Evolutionary conservation across 1,284 basidiomycete genomes (phyloP), one percentile per base, ranked within the genome.

Genomic region (Tilletiopsis washingtonensis): DNA sequence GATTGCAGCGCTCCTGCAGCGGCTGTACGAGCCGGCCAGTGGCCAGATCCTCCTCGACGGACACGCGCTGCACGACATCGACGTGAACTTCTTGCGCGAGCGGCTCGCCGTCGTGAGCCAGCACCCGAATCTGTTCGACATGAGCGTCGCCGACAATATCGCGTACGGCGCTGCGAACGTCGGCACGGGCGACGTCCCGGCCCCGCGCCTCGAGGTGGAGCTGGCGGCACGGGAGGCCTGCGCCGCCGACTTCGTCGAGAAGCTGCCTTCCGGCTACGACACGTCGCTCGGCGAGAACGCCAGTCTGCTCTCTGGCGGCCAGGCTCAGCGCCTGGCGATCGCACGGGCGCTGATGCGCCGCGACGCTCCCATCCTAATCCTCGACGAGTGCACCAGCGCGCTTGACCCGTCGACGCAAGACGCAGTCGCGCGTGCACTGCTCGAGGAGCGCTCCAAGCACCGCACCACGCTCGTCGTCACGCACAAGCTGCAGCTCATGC

Each of bases 301-400:
- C 0, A 76, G 81, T 15, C 80, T 90, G 43, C 82, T 97, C 51
- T 93, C 89, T 0, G 93, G 93, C 26, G 93, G 93, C 1, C 93
- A 98, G 72, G 88, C 86, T 2, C 93, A 98, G 75, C 81, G 93
- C 3, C 75, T 98, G 6, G 85, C 87, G 66, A 90, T 97, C 59
- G 93, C 93, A 0, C 81, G 93, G 2, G 90, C 91, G 0, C 79
- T 97, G 14, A 83, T 85, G n/a, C 72, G 77, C 6, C 77, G 82
- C 11, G 78, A 80, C 0, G 78, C 84, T 0, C 23, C 26, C 29
- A 80, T 94, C n/a, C 78, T 96, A 26, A 83, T 97, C 43, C 77
- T 97, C 43, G 93, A 97, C 74, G 93, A 97, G 74, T 93, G 88
- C 70, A 98, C 93, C 5, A 85, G 82, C 37, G 88, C 91, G 5